phyloP scores from a whole-genome alignment of 2,329 filamentous ascomycete species.

The Hypoxylon rubiginosum region DNA sequence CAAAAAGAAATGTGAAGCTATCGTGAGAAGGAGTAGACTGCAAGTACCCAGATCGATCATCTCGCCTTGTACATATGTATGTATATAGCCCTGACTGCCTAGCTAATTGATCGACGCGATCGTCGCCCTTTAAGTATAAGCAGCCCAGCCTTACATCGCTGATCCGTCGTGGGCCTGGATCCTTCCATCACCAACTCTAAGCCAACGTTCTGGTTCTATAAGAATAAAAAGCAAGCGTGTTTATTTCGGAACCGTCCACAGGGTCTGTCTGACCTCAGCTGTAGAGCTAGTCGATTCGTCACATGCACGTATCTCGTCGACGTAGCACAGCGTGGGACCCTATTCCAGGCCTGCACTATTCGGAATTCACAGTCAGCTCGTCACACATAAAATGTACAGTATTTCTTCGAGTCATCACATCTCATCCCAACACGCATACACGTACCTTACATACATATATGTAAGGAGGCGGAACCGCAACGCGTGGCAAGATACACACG shows the following conservation, averaged over 20 bases:
- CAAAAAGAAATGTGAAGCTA: constrained; percentile 7
- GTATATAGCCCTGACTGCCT: no score
- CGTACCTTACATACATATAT: neutral
- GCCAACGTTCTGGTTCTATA: constrained; percentile 11
- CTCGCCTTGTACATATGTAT: constrained; percentile 1
- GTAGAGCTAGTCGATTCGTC: neutral
- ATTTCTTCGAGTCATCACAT: neutral
- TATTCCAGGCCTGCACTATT: no score
- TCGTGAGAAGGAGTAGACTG: neutral
- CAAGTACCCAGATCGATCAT: constrained; percentile 26
- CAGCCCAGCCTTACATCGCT: constrained; percentile 30
- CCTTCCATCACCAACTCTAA: constrained; percentile 11
- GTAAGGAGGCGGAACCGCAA: neutral
- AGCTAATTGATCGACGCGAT: constrained; percentile 33
- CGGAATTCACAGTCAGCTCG: neutral
- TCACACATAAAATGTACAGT: neutral
- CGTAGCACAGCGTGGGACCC: neutral
- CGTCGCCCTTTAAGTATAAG: constrained; percentile 18
- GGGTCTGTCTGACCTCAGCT: neutral
- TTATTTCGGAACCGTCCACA: neutral
- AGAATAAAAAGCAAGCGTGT: neutral
- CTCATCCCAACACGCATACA: neutral
- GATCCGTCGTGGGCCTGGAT: constrained; percentile 12
- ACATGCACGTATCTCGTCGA: neutral
- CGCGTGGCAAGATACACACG: neutral